Evolutionary conservation across 2,329 filamentous ascomycete genomes (phyloP).

Genomic region (Triangularia setosa): DNA sequence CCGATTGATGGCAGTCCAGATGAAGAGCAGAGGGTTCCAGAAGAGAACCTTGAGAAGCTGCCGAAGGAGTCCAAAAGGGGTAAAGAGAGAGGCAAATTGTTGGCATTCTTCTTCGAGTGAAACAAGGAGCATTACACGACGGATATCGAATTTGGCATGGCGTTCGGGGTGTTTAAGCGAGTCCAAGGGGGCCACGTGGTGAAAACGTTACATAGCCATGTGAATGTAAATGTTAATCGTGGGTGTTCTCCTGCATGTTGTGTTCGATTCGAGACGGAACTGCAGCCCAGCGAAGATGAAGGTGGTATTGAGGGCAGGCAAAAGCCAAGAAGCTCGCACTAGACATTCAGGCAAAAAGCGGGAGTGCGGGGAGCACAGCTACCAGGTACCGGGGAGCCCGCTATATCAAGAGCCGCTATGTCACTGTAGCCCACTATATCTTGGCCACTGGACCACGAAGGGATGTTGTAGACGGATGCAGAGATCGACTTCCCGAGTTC

Average conservation of each 20-base stretch:
- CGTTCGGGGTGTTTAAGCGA: not conserved
- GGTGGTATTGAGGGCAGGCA: not conserved
- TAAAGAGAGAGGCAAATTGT: constrained; percentile 4
- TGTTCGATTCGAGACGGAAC: not conserved
- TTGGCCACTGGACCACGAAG: constrained; percentile 1
- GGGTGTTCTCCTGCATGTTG: not conserved
- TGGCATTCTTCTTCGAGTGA: constrained; percentile 16
- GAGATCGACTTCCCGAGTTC: not conserved
- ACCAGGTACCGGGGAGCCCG: not conserved
- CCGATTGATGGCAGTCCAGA: not conserved
- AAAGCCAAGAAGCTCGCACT: constrained; percentile 5
- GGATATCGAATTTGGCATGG: not conserved
- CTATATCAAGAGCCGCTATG: not conserved
- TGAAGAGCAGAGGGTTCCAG: not conserved
- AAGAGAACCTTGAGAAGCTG: not conserved
- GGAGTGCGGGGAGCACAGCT: constrained; percentile 1
- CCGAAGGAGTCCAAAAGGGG: not conserved
- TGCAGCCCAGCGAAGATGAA: not conserved
- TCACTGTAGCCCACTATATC: constrained; percentile 1
- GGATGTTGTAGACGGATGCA: not conserved
- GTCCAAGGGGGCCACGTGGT: not conserved
- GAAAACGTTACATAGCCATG: not conserved
- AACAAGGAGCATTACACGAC: no score
- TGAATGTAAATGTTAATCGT: not conserved
- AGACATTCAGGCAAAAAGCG: constrained; percentile 22